phyloP scores from a whole-genome alignment of 768 basidiomycete genomes.

The Asterophora parasitica region DNA sequence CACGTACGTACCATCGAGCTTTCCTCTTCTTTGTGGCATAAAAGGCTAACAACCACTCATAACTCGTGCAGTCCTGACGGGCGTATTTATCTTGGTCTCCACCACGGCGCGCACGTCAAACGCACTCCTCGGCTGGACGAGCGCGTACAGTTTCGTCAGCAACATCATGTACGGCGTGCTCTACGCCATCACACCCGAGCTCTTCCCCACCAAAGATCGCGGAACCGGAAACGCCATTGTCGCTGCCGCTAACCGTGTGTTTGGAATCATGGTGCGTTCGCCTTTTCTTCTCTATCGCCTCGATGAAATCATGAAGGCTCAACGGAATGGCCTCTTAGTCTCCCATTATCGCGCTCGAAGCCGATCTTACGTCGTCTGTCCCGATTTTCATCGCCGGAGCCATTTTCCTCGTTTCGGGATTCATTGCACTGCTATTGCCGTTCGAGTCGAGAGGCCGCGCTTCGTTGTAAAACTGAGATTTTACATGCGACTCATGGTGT shows the following conservation, averaged over 20 bases:
- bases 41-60: not conserved
- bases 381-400: conserved; percentile 72
- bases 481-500: too few relatives aligned
- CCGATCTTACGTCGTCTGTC: conserved; percentile 55
- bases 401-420: conserved; percentile 56
- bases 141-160: conserved; percentile 62
- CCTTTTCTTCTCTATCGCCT: not conserved
- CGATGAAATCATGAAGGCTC: not conserved
- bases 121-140: conserved; percentile 75
- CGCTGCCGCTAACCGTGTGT: conserved; percentile 55
- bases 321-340: conserved; percentile 41
- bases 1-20: conserved; percentile 35
- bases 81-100: conserved; percentile 67
- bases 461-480: conserved; percentile 41
- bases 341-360: conserved; percentile 67
- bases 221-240: conserved; percentile 69
- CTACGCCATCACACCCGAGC: conserved; percentile 65
- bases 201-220: conserved; percentile 68
- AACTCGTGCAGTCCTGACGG: conserved; percentile 58
- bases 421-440: conserved; percentile 57
- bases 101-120: conserved; percentile 71
- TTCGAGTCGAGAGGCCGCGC: conserved; percentile 75
- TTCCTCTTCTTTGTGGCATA: conserved; percentile 14
- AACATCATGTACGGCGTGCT: conserved; percentile 76
- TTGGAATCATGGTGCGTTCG: conserved; percentile 59